Evolutionary conservation across 768 basidiomycete species (phyloP).

Genomic region (Collybia sordida): DNA sequence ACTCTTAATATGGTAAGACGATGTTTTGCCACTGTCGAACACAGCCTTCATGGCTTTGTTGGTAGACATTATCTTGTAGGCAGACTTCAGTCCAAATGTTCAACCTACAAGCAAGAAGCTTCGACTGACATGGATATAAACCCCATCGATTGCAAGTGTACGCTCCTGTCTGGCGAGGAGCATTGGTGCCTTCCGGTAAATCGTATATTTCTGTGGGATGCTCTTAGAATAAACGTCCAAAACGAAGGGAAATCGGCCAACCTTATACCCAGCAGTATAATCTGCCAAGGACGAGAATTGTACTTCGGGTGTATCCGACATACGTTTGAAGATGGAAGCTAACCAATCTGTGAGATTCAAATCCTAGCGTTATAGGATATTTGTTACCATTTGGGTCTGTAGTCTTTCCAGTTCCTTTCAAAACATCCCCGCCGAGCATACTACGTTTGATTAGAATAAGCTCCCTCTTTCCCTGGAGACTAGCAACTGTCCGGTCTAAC

Average conservation of each 20-base stretch:
- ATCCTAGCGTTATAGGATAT: slow-evolving; percentile 11
- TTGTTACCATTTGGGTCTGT: slow-evolving; percentile 87
- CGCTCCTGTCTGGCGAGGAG: slow-evolving; percentile 88
- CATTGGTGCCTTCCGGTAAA: slow-evolving; percentile 95
- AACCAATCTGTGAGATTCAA: slow-evolving; percentile 1
- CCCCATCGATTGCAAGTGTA: slow-evolving; percentile 91
- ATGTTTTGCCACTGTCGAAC: slow-evolving; percentile 87
- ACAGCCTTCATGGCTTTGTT: slow-evolving; percentile 72
- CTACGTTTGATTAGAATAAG: slow-evolving; percentile 78
- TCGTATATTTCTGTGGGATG: slow-evolving; percentile 72
- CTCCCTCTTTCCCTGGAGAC: slow-evolving; percentile 84
- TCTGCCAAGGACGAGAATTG: slow-evolving; percentile 67
- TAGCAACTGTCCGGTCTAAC: slow-evolving; percentile 94
- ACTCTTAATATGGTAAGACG: slow-evolving; percentile 89
- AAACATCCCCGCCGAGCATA: slow-evolving; percentile 70
- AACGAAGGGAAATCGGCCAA: slow-evolving; percentile 20
- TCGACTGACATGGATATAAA: slow-evolving; percentile 78
- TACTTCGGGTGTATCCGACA: slow-evolving; percentile 70
- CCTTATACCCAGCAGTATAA: slow-evolving; percentile 85
- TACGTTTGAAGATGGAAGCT: slow-evolving; percentile 94
- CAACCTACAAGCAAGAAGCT: background rate
- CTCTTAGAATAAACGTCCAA: background rate
- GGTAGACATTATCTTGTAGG: slow-evolving; percentile 76
- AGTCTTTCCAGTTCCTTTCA: slow-evolving; percentile 63
- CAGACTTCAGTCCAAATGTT: slow-evolving; percentile 9